A percentile compares a stretch with the other conserved stretches of the same genome.
Evolutionary conservation across 805 yeast species (phyloP).

Genomic region (Candida manassasensis): DNA sequence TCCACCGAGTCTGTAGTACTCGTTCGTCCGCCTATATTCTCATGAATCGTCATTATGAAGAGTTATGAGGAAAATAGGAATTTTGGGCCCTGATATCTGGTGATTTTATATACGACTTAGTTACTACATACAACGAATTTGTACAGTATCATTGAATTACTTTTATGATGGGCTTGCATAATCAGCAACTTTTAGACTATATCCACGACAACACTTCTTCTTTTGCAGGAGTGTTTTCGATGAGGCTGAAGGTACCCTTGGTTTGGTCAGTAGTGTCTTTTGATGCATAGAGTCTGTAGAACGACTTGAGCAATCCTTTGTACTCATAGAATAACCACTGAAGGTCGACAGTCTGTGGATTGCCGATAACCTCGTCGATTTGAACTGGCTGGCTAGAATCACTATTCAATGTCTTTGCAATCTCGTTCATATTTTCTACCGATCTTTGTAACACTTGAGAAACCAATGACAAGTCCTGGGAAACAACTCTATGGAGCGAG

Average conservation of each 20-base stretch:
- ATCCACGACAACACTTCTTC: slow-evolving; percentile 15
- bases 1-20: too few relatives aligned
- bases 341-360: slow-evolving; percentile 20
- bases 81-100: too few relatives aligned
- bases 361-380: slow-evolving; percentile 17
- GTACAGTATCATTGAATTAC: too few relatives aligned
- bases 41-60: too few relatives aligned
- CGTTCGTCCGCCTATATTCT: too few relatives aligned
- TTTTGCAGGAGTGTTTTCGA: slow-evolving; percentile 19
- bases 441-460: slow-evolving; percentile 19
- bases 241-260: slow-evolving; percentile 12
- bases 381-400: slow-evolving; percentile 14
- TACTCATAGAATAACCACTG: slow-evolving; percentile 43
- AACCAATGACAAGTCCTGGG: slow-evolving; percentile 10
- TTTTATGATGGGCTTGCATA: too few relatives aligned
- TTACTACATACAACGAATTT: too few relatives aligned
- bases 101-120: too few relatives aligned
- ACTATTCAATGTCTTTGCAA: slow-evolving; percentile 13
- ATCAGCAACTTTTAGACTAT: too few relatives aligned
- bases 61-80: too few relatives aligned
- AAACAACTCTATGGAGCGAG: slow-evolving; percentile 32
- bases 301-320: slow-evolving; percentile 36
- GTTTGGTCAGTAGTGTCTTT: slow-evolving; percentile 12
- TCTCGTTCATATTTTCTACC: slow-evolving; percentile 26
- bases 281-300: slow-evolving; percentile 26